These are phyloP conservation scores for Yamadazyma atmosphaerica DNA, from an alignment of 1,139 yeast species.

Conservation along the genomic window DNA sequence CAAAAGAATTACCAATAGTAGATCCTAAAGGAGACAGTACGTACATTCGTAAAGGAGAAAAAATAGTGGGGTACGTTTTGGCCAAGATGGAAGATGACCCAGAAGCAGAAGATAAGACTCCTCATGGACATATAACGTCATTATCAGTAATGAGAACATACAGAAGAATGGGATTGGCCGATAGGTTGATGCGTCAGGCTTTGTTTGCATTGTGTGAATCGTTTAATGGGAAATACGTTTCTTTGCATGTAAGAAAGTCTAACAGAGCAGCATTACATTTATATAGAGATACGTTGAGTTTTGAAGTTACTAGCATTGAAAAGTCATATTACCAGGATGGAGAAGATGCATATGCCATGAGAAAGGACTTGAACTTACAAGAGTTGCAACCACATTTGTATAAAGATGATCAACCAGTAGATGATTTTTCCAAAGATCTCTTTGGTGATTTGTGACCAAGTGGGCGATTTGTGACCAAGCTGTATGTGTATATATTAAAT, in stretches of 20 bases:
- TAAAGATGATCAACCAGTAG: slow-evolving; percentile 38
- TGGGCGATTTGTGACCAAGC: too few species aligned
- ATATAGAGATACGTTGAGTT: slow-evolving; percentile 81
- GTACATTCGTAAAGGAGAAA: slow-evolving; percentile 66
- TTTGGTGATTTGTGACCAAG: slow-evolving; percentile 24
- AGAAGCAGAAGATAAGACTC: slow-evolving; percentile 66
- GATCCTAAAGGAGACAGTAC: slow-evolving; percentile 56
- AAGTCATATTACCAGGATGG: slow-evolving; percentile 93
- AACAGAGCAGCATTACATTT: slow-evolving; percentile 93
- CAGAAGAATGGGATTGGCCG: slow-evolving; percentile 94
- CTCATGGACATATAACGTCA: slow-evolving; percentile 94
- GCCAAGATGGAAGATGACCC: slow-evolving; percentile 98
- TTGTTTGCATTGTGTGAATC: slow-evolving; percentile 76
- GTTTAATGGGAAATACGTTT: slow-evolving; percentile 80
- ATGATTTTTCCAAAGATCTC: slow-evolving; percentile 51
- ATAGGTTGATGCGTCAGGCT: slow-evolving; percentile 87
- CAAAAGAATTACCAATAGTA: slow-evolving; percentile 25
- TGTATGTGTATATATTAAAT: too few species aligned
- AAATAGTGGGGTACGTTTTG: slow-evolving; percentile 89
- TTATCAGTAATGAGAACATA: slow-evolving; percentile 94
- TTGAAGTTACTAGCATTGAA: slow-evolving; percentile 80
- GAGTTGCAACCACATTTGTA: slow-evolving; percentile 60
- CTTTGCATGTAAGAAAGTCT: slow-evolving; percentile 90
- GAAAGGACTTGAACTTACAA: slow-evolving; percentile 58
- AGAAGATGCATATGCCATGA: slow-evolving; percentile 98